Percentiles rank a stretch among this genome's conserved stretches.
These are phyloP conservation scores for Platanthera zijinensis DNA, from an alignment of 106 monocot genomes.

Conservation along the genomic window DNA sequence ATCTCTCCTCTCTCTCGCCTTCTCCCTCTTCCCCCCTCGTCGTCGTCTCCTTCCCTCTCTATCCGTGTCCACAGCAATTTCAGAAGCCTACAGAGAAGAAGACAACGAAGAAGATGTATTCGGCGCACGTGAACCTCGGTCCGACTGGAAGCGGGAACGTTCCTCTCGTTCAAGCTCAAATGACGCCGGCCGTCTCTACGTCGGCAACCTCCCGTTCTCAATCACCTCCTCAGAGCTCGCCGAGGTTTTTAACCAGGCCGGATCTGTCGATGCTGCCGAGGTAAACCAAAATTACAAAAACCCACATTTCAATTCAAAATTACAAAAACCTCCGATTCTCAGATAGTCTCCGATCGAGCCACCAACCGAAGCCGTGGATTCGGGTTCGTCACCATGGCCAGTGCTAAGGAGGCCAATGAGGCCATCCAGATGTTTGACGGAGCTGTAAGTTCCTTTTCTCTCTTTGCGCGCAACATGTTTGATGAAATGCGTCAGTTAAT, in stretches of 20 bases:
- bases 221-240: slow-evolving; percentile 55
- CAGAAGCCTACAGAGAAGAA: background rate
- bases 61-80: background rate
- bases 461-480: background rate
- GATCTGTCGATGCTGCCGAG: slow-evolving; percentile 53
- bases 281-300: slow-evolving; percentile 10
- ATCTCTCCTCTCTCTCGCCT: background rate
- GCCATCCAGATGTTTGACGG: slow-evolving; percentile 84
- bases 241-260: slow-evolving; percentile 65
- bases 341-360: slow-evolving; percentile 69
- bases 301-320: background rate
- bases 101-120: background rate
- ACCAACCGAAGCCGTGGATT: slow-evolving; percentile 92
- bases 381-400: slow-evolving; percentile 81
- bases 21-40: background rate
- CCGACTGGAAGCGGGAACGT: background rate
- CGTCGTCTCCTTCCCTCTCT: background rate
- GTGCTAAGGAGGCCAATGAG: slow-evolving; percentile 33
- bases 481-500: background rate
- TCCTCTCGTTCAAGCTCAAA: background rate
- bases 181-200: slow-evolving; percentile 54
- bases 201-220: slow-evolving; percentile 84
- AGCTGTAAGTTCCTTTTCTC: slow-evolving; percentile 26
- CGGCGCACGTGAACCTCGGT: background rate
- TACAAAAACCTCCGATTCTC: background rate